These are phyloP conservation scores for Betula pendula DNA, from an alignment of 306 rosid species.

Conservation along the genomic window DNA sequence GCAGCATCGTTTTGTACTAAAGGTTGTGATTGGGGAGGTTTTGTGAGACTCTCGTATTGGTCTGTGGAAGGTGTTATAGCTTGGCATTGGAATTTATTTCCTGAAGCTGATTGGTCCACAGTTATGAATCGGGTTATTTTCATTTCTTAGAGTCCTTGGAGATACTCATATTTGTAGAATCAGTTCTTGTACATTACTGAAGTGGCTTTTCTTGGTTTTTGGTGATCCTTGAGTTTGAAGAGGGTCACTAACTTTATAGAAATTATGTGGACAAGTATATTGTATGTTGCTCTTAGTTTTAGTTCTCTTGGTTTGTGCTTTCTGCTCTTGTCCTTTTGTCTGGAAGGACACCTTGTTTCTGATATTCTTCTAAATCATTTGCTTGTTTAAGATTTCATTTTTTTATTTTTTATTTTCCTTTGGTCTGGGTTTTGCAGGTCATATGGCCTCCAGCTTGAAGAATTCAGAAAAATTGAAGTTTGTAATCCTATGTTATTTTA, in stretches of 20 bases:
- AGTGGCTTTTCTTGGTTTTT: neutral
- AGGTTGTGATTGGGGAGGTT: neutral
- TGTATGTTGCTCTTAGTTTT: neutral
- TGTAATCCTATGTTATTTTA: conserved; percentile 33
- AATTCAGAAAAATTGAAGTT: conserved; percentile 40
- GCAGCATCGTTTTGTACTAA: neutral
- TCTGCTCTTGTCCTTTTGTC: neutral
- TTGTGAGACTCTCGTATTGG: too few relatives aligned
- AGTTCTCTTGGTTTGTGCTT: neutral
- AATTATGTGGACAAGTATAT: neutral
- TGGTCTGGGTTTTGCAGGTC: conserved; percentile 53
- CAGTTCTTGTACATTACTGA: neutral
- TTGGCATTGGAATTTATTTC: neutral
- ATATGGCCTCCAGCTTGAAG: conserved; percentile 72
- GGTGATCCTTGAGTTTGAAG: neutral
- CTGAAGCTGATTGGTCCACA: neutral
- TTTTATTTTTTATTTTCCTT: conserved; percentile 15
- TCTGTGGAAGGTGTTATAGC: neutral
- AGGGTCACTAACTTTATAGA: neutral
- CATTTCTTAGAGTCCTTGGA: neutral
- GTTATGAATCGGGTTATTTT: neutral
- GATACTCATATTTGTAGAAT: neutral
- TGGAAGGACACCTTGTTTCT: conserved; percentile 7
- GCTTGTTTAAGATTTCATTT: conserved; percentile 16
- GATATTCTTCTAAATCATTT: neutral